phyloP scores from a whole-genome alignment of 1,284 basidiomycete species.

The Veloboletus limbatus region DNA sequence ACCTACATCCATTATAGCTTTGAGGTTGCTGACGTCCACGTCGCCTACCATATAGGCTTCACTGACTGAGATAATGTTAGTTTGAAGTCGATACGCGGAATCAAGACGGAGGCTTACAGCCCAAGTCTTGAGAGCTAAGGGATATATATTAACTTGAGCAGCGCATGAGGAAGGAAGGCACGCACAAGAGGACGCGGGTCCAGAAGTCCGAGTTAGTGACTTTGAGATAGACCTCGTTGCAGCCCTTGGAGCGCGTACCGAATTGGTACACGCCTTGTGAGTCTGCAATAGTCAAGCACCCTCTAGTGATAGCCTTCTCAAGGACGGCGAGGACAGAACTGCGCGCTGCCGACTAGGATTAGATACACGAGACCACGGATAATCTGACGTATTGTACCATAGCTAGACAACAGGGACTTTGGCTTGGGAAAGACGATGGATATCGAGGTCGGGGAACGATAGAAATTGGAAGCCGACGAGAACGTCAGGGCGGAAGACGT shows the following conservation, averaged over 20 bases:
- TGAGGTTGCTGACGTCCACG: slow-evolving; percentile 70
- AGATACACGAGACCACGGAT: background rate
- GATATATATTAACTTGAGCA: slow-evolving; percentile 12
- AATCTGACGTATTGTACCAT: slow-evolving; percentile 20
- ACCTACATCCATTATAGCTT: slow-evolving; percentile 74
- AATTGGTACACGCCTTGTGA: slow-evolving; percentile 54
- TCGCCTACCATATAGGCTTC: slow-evolving; percentile 89
- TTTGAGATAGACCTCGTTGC: slow-evolving; percentile 59
- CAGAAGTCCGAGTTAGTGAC: slow-evolving; percentile 77
- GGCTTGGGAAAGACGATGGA: slow-evolving; percentile 32
- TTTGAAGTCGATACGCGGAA: slow-evolving; percentile 9
- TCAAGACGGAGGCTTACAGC: slow-evolving; percentile 50
- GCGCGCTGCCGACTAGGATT: slow-evolving; percentile 44
- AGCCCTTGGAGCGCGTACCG: slow-evolving; percentile 50
- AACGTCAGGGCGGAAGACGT: slow-evolving; percentile 33
- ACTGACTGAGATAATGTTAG: slow-evolving; percentile 54
- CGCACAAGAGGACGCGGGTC: slow-evolving; percentile 70
- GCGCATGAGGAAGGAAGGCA: slow-evolving; percentile 13
- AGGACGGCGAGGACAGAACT: slow-evolving; percentile 61
- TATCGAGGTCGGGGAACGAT: slow-evolving; percentile 31
- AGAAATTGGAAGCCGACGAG: slow-evolving; percentile 34
- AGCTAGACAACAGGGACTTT: slow-evolving; percentile 27
- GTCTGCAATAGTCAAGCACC: slow-evolving; percentile 63
- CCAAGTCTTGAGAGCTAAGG: slow-evolving; percentile 63
- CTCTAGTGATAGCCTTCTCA: slow-evolving; percentile 53